phyloP scores from a whole-genome alignment of 176 grass and related monocot species.

The Sorghum bicolor region Sorghum_bicolor_NCBIv3 NC_012875.2:57980501-57981000 shows the following conservation, averaged over 20 bases:
- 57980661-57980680: not conserved
- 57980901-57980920: not conserved
- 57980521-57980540: no score
- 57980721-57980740: not conserved
- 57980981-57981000: constrained; percentile 49
- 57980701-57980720: not conserved
- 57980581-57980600: constrained; percentile 12
- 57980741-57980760: not conserved
- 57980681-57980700: not conserved
- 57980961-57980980: constrained; percentile 34
- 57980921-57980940: not conserved
- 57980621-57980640: constrained; percentile 5
- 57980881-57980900: not conserved
- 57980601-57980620: not conserved
- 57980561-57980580: no score
- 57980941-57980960: not conserved
- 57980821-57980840: not conserved
- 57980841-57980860: not conserved
- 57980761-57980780: no score
- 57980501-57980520: no score
- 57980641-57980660: not conserved
- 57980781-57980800: not conserved
- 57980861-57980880: not conserved
- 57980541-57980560: no score
- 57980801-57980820: not conserved